Base-by-base conservation (phyloP, 2,329 filamentous ascomycete species). In the Monosporascus sp. region DNA sequence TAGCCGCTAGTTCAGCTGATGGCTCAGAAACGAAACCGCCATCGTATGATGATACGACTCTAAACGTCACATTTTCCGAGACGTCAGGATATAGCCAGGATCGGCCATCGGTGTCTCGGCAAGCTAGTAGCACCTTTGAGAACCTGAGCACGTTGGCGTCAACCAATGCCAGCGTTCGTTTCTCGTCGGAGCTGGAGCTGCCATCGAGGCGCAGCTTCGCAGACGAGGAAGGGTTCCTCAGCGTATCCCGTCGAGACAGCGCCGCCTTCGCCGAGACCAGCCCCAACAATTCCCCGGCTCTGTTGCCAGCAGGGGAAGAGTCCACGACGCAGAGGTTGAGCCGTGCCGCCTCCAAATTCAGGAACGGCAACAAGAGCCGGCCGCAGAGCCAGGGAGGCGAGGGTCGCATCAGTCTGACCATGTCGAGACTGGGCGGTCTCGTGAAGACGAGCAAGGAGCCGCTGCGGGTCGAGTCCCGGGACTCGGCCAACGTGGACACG, bases 361-460 rank as follows among this genome's bases (percentile, higher is more conserved):
- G 76, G 68, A 60, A 71, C 51, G 60, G 71, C 59, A 69, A 67
- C 47, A 75, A 76, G 59, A 83, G 82, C 58, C 77, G 83, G 14
- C 79, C 83, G 5, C 70, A 70, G 18, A 85, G 83, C 60, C 81
- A 84, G 59, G 77, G 74, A 1, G 80, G 81, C 27, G 83, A 85
- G 58, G 75, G 74, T 17, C 75, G 83, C 4, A 77, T 83, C 52
- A 83, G 79, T 61, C 70, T 78, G 18, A 80, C 78, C 3, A 82
- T 85, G 65, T 77, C 75, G 17, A 76, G 79, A n/a, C 67, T 83
- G 4, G 76, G 76, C 9, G 74, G 76, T 0, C 72, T 82, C 6
- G 75, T 77, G 60, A 77, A 75, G 49, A 60, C 73, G 8, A 81
- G 77, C 68, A 80, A 73, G 60, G 80, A 83, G 54, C 72, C 69